These are phyloP conservation scores for Porogramme epimiltina DNA, from an alignment of 1,284 basidiomycete genomes.

Conservation along the genomic window DNA sequence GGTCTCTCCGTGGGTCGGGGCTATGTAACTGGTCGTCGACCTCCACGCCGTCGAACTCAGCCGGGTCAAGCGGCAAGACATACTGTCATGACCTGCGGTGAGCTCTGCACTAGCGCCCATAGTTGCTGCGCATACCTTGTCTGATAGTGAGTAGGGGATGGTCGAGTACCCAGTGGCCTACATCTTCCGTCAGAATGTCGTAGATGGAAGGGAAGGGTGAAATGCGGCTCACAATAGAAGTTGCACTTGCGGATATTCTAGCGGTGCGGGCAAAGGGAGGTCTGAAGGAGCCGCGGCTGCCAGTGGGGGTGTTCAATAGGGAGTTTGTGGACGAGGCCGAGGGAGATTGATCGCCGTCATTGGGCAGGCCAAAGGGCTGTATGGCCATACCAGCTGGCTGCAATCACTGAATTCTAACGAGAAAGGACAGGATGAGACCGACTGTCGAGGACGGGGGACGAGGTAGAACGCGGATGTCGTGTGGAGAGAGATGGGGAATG, in stretches of 20 bases:
- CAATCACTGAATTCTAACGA: too few relatives aligned
- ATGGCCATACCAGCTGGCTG: too few relatives aligned
- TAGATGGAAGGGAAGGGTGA: not conserved
- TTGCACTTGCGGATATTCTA: conserved; percentile 4
- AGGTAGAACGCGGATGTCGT: too few relatives aligned
- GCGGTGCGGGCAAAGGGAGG: too few relatives aligned
- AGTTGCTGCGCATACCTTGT: conserved; percentile 41
- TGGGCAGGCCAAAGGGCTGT: too few relatives aligned
- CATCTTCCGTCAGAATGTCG: not conserved
- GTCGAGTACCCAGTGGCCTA: conserved; percentile 15
- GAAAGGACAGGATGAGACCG: too few relatives aligned
- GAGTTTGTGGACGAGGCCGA: too few relatives aligned
- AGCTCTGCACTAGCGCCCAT: not conserved
- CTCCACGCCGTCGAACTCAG: conserved; percentile 64
- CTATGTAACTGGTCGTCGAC: conserved; percentile 76
- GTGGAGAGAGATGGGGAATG: too few relatives aligned
- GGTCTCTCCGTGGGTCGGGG: conserved; percentile 73
- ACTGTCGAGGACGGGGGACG: too few relatives aligned
- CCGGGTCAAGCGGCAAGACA: conserved; percentile 71
- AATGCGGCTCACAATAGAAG: conserved; percentile 6
- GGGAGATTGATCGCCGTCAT: too few relatives aligned
- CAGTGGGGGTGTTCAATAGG: too few relatives aligned
- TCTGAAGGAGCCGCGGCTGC: too few relatives aligned
- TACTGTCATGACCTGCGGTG: conserved; percentile 43
- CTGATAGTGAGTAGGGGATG: conserved; percentile 41